These are phyloP conservation scores for Alternaria sp. DNA, from an alignment of 2,329 filamentous ascomycete genomes.

Conservation along the genomic window DNA sequence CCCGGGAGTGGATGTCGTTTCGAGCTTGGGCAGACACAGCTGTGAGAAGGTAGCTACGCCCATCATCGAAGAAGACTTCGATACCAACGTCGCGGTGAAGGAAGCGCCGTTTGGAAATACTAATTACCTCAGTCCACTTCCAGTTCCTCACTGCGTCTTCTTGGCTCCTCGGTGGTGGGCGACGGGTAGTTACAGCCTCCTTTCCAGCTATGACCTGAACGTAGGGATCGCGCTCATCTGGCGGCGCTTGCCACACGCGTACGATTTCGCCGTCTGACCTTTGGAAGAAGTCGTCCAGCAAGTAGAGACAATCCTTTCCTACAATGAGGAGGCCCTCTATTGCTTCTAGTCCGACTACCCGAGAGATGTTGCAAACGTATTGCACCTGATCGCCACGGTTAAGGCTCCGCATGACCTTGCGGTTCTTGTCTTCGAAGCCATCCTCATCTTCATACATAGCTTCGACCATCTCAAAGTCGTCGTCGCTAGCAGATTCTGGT, in stretches of 20 bases:
- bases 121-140: conserved; percentile 94
- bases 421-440: conserved; percentile 94
- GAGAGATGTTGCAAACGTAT: conserved; percentile 92
- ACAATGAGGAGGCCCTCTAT: conserved; percentile 93
- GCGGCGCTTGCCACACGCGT: conserved; percentile 90
- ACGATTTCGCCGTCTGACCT: conserved; percentile 95
- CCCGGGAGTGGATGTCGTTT: conserved; percentile 79
- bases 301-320: conserved; percentile 88
- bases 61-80: conserved; percentile 98
- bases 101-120: conserved; percentile 93
- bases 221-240: conserved; percentile 92
- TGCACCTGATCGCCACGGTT: conserved; percentile 91
- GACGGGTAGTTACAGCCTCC: conserved; percentile 63
- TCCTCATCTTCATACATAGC: conserved; percentile 87
- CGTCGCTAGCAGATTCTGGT: conserved; percentile 65
- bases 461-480: conserved; percentile 95
- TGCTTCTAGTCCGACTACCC: conserved; percentile 90
- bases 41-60: conserved; percentile 90
- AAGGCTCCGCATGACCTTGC: conserved; percentile 94
- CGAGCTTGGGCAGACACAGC: conserved; percentile 74
- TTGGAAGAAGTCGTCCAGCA: conserved; percentile 97
- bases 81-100: conserved; percentile 93
- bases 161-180: conserved; percentile 39
- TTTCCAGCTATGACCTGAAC: conserved; percentile 89
- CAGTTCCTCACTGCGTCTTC: conserved; percentile 84